Base-by-base conservation (phyloP, 805 yeast species). In the Saturnispora diversa region DNA sequence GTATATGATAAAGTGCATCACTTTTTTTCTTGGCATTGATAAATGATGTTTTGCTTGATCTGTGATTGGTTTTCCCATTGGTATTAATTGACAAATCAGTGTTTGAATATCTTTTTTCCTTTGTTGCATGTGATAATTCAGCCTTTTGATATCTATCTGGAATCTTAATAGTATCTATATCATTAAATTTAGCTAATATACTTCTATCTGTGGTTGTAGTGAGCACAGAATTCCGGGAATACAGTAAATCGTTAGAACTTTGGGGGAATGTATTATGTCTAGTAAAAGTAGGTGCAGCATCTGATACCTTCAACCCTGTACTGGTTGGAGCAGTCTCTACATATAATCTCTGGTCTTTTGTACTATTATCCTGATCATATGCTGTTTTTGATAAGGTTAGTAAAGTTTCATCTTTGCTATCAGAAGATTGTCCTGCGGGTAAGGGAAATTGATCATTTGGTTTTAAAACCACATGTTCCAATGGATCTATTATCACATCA, bases 1-100 rank as follows among this genome's bases (percentile, higher is more conserved):
- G 59, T 25, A 59, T 58, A 19, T 56, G 54, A 31, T 56, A 56
- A 31, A 54, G 45, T 28, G 54, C 60, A 40, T 54, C 55, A 7
- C 58, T 43, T 32, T 48, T 55, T 41, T 45, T 43, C 23, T 47
- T 56, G 1, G 55, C 39, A 8, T 42, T 50, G 4, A 52, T 48
- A 32, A 56, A 51, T 6, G 60, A 54, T 4, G 51, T 41, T 38
- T 52, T 50, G 1, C 51, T 13, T n/a, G 17, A 13, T 10, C 30
- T 24, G 5, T 37, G 25, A 25, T 36, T 28, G 21, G 5, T 21
- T 15, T 16, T n/a, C 16, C 19, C 7, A 5, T 37, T 42, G 21
- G 43, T 19, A 21, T 35, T 26, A 10, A 15, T 22, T 12, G 42
- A 44, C 11, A 38, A 19, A 17, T 10, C 19, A 4, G 33, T 19